Base-by-base conservation (phyloP, 106 monocot genomes). In the Amphibolis antarctica region DNA sequence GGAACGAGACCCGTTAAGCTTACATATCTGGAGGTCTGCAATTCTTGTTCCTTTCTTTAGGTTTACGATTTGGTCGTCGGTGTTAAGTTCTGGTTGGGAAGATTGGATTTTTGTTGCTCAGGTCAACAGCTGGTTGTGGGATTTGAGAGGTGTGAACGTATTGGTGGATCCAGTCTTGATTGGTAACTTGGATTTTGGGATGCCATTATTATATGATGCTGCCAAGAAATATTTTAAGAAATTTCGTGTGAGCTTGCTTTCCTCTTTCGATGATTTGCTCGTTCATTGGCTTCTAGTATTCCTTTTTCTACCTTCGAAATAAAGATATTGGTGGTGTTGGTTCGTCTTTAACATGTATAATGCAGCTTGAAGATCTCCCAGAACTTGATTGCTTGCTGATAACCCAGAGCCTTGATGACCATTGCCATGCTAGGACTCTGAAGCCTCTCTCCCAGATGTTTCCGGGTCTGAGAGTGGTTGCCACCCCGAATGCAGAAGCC, bases 81-180 rank as follows among this genome's bases (percentile, higher is more conserved):
- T 42, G 6, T 56, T 22, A 13, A 36, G 18, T 9, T 60, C 13
- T 60, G 12, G 49, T 14, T 49, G 36, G 36, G 17, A 49, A 49
- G n/a, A 49, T 49, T 10, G 13, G 49, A 49, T n/a, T n/a, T n/a
- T 49, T 49, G 2, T 49, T 49, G 17, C 17, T 49, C n/a, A 60
- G 90, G 83, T 78, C 27, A 94, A 94, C 53, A 84, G 94, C 69
- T 94, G 94, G 94, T 50, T 94, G 62, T 94, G 89, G 94, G 73
- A 81, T 62, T 69, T 86, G 53, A 73, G 68, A 0, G 84, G 84
- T 31, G 14, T 86, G 28, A 82, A 69, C 27, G 67, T 90, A 47
- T 67, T 96, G 66, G 89, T 96, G 17, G 94, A 96, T 73, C 94
- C 94, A 19, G 74, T 96, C 28, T 63, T 96, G 36, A 89, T 86